Evolutionary conservation across 257 asterid genomes (phyloP).

Genomic region (Knoxia roxburghii): DNA sequence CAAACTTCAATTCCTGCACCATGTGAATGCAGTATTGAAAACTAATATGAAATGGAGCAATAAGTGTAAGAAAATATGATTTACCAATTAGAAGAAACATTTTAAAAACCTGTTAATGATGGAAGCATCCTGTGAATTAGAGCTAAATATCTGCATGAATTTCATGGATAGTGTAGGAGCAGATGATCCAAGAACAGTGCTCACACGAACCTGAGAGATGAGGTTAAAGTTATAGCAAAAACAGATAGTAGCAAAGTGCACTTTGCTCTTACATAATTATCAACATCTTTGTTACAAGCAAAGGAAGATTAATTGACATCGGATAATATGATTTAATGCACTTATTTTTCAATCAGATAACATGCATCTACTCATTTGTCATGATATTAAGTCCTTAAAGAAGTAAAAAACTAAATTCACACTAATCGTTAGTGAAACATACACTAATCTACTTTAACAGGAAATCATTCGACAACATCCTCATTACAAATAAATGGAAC

Average conservation of each 20-base stretch:
- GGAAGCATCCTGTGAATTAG: constrained; percentile 84
- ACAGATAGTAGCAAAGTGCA: neutral
- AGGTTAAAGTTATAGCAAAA: neutral
- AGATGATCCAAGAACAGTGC: constrained; percentile 76
- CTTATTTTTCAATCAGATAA: neutral
- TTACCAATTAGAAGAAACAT: constrained; percentile 7
- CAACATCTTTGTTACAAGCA: neutral
- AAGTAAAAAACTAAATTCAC: neutral
- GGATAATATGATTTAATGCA: neutral
- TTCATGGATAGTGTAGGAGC: constrained; percentile 72
- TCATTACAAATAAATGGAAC: neutral
- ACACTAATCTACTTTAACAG: neutral
- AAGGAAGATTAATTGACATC: neutral
- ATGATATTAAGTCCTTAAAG: neutral
- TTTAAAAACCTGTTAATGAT: constrained; percentile 65
- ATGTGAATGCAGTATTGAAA: constrained; percentile 17
- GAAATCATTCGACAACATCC: neutral
- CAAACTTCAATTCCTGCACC: constrained; percentile 72
- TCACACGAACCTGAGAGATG: constrained; percentile 57
- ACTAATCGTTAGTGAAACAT: neutral
- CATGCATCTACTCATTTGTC: neutral
- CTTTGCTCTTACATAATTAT: neutral
- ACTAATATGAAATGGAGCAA: no score
- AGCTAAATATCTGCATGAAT: constrained; percentile 71
- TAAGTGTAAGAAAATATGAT: neutral